Conservation (phyloP, 1,139 yeast genomes). For the Yamadazyma friedrichii region DNA sequence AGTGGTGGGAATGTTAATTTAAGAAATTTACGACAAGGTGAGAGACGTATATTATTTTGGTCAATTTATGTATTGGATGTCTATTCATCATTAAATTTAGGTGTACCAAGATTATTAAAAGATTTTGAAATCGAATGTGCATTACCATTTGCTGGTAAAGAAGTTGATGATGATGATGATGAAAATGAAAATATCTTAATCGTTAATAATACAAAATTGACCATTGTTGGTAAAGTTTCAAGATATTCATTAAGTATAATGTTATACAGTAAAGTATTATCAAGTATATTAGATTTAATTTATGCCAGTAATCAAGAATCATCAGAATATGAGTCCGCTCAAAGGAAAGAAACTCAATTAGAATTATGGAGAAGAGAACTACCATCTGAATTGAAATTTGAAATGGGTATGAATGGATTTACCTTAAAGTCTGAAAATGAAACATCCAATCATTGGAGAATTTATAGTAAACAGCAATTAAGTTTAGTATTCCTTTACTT, state of each 20-base stretch:
- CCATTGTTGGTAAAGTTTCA: constrained; percentile 69
- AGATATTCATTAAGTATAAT: constrained; percentile 62
- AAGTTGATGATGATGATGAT: constrained; percentile 36
- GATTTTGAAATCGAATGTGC: constrained; percentile 88
- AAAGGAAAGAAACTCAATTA: constrained; percentile 63
- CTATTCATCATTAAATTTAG: constrained; percentile 71
- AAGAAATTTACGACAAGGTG: constrained; percentile 65
- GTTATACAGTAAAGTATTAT: constrained; percentile 72
- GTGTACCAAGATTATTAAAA: constrained; percentile 76
- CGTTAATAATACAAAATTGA: constrained; percentile 55
- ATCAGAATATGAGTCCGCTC: constrained; percentile 37
- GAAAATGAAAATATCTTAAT: constrained; percentile 56
- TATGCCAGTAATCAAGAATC: constrained; percentile 48
- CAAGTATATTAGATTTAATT: constrained; percentile 65
- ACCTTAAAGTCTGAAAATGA: constrained; percentile 28
- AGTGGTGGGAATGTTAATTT: constrained; percentile 48
- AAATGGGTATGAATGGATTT: constrained; percentile 64
- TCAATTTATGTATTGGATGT: constrained; percentile 76
- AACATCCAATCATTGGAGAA: constrained; percentile 30
- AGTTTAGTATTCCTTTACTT: constrained; percentile 67
- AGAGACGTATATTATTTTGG: constrained; percentile 82
- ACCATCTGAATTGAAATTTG: constrained; percentile 61
- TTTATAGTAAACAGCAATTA: constrained; percentile 50
- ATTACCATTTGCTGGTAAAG: constrained; percentile 67
- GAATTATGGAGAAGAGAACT: constrained; percentile 80